Base-by-base conservation (phyloP, 805 yeast species). In the Pichia manshurica region DNA sequence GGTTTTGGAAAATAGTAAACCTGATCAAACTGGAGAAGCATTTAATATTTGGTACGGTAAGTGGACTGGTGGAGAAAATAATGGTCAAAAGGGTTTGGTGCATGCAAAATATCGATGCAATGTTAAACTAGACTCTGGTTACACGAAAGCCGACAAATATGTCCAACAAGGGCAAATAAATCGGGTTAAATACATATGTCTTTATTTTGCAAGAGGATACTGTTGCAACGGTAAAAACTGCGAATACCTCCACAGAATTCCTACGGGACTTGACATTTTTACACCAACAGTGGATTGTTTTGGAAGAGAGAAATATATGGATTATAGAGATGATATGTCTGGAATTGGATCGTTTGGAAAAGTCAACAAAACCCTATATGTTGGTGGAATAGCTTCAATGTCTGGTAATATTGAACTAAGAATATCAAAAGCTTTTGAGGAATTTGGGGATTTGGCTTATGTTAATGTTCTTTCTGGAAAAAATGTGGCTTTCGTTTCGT, bases 301-400 rank as follows among this genome's bases (percentile, higher is more conserved):
- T 71, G 98, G 97, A 1, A 70, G 99, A 50, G 96, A 87, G 59
- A 87, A 85, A 63, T 84, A 84, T 53, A 72, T 84, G 1, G 84
- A 80, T 42, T 87, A 87, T 58, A 69, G 89, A 55, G 96, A 91
- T 54, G 98, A 91, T 65, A 89, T 89, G 96, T 80, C 84, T 25
- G 99, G 99, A 31, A 83, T 89, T 3, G 99, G 98, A 0, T 81
- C 87, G 21, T 81, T 91, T 60, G 72, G 76, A 55, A 67, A 71
- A 33, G 70, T 71, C n/a, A 90, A 89, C 60, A 67, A 81, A 45
- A 88, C 96, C 0, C 62, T 91, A 2, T 90, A 83, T 60, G 77
- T 91, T 2, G 93, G 95, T 12, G 62, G 70, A 34, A 79, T 78
- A 53, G 71, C 61, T 17, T 75, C 63, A 35, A 63, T 69, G 59